phyloP scores from a whole-genome alignment of 1,284 basidiomycete genomes.

The Microbotryum lychnidis-dioicae region DNA sequence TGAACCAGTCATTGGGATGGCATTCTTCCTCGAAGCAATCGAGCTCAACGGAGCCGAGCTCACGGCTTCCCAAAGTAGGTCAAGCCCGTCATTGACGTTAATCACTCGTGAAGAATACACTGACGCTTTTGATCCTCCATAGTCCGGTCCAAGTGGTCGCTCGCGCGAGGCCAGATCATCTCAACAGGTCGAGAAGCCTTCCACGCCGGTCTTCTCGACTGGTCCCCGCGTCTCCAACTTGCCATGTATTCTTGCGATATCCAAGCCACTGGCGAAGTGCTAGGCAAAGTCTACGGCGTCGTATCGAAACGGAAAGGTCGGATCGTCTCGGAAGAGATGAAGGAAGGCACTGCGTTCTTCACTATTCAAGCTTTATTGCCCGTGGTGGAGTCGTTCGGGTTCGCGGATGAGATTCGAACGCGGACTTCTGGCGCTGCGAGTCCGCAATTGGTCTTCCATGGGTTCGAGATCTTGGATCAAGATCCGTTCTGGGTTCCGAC shows the following conservation, averaged over 20 bases:
- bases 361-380: conserved; percentile 84
- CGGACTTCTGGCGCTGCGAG: conserved; percentile 92
- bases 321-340: conserved; percentile 96
- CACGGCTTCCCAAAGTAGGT: conserved; percentile 9
- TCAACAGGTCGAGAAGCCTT: conserved; percentile 83
- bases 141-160: conserved; percentile 43
- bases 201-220: conserved; percentile 80
- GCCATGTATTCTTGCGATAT: conserved; percentile 99
- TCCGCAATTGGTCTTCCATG: conserved; percentile 92
- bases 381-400: conserved; percentile 94
- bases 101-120: neutral
- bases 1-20: conserved; percentile 89
- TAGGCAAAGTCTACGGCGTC: conserved; percentile 96
- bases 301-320: conserved; percentile 81
- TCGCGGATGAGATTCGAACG: conserved; percentile 95
- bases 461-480: conserved; percentile 78
- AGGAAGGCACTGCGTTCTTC: conserved; percentile 93
- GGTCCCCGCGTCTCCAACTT: conserved; percentile 93
- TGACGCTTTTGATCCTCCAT: neutral
- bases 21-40: conserved; percentile 76
- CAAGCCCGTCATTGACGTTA: neutral
- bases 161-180: conserved; percentile 84
- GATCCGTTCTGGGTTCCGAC: conserved; percentile 99
- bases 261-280: conserved; percentile 95
- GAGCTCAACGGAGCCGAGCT: conserved; percentile 49